Base-by-base conservation (phyloP, 768 basidiomycete genomes). In the Cystofilobasidium capitatum region DNA sequence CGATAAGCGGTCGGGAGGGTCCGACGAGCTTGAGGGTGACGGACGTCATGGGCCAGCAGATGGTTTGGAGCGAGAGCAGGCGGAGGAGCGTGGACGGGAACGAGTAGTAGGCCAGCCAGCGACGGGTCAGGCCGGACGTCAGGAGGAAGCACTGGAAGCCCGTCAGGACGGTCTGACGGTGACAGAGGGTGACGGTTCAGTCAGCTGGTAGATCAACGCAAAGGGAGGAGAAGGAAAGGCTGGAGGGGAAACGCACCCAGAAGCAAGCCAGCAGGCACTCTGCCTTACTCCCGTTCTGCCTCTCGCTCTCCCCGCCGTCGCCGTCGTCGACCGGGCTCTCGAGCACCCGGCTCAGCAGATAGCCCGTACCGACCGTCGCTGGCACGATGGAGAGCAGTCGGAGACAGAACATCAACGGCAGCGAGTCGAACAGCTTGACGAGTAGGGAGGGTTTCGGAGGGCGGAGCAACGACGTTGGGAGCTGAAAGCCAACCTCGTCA, bases 11-110 rank as follows among this genome's bases (percentile, higher is more conserved):
- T 12, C 91, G 83, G 22, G 82, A 81, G 63, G 84, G 80, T 36
- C 86, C 85, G 54, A 97, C 81, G 59, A 91, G 78, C 62, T 81
- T 82, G 37, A 94, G 84, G 1, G 90, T 93, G 44, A 90, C 77
- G 71, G 90, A 88, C 6, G 92, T 96, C 4, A 89, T 86, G 1
- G 91, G 90, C 92, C 92, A 97, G 78, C 93, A 97, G 68, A 98
- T 92, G 22, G 89, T 89, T 75, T 97, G 94, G 0, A 98, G 81
- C 0, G 90, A 93, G 64, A 97, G 82, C 5, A 97, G 85, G 20
- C 94, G 87, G 73, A 96, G 88, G 70, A 97, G 83, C 1, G 92
- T 90, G 5, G 93, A 83, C 33, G 89, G 80, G 0, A 90, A 86
- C 0, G 89, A 83, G 75, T 98, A 98, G 78, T 96, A 94, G 0